Conservation (phyloP, 257 asterid species). For the Galeopsis tetrahit region DNA sequence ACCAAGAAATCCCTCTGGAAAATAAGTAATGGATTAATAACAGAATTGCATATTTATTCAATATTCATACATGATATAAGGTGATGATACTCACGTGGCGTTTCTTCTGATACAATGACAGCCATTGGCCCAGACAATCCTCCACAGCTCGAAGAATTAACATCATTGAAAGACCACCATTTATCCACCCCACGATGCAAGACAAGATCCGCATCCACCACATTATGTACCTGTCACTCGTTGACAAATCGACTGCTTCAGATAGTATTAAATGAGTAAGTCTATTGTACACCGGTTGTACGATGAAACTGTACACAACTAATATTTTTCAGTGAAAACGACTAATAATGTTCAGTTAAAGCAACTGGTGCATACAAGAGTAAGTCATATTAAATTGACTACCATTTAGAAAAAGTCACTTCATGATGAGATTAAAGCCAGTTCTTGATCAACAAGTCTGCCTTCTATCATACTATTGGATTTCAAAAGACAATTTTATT, state of each 20-base stretch:
- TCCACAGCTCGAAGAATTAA: constrained; percentile 58
- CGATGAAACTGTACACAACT: too few species aligned
- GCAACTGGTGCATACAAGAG: too few species aligned
- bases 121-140: constrained; percentile 94
- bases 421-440: too few species aligned
- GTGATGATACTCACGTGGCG: constrained; percentile 77
- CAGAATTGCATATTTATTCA: neutral
- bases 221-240: constrained; percentile 64
- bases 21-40: constrained; percentile 23
- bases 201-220: constrained; percentile 76
- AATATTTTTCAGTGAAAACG: too few species aligned
- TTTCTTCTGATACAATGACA: constrained; percentile 93
- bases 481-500: neutral
- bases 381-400: too few species aligned
- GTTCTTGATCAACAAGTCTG: too few species aligned
- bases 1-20: constrained; percentile 95
- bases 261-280: neutral
- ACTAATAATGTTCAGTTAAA: too few species aligned
- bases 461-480: too few species aligned
- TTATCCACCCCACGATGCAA: constrained; percentile 60
- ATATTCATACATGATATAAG: neutral
- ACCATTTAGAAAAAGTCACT: too few species aligned
- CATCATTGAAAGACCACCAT: constrained; percentile 98
- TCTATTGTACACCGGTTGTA: too few species aligned
- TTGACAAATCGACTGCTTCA: constrained; percentile 18